Evolutionary conservation across 2,329 filamentous ascomycete genomes (phyloP), one percentile per base, ranked within the genome.

Genomic region (Trichoderma sp.): DNA sequence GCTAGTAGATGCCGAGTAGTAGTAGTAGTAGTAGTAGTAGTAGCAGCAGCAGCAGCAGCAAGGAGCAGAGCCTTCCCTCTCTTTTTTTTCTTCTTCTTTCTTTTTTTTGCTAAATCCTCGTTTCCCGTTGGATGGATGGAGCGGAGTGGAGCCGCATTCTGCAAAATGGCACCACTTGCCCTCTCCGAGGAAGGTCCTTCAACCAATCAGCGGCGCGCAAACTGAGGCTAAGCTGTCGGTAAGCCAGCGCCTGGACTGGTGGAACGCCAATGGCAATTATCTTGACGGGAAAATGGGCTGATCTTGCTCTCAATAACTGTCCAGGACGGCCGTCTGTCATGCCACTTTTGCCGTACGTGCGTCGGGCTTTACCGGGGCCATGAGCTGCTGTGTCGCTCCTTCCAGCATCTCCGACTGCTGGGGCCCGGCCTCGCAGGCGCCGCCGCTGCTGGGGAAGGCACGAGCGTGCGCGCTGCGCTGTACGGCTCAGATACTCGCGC

Each of bases 271-370:
- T 68, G 61, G 42, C 67, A 63, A 66, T 35, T 67, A 50, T 69
- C 64, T 53, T 56, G 57, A 67, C 64, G 57, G 64, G 56, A 63
- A 53, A 67, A 69, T 69, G 64, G 65, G 67, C 54, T 66, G 64
- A 69, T 69, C 66, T 69, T 29, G 45, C 35, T 7, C 39, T 66
- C 67, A 52, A 45, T 32, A 67, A 17, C 53, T 34, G 63, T 64
- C 67, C 48, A 57, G 10, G 52, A 64, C 64, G 48, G 56, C 34
- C 42, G 56, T 58, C 58, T 42, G 64, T 69, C 67, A 69, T 69
- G 67, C 67, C 67, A 69, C 67, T 69, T 69, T 69, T 68, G 39
- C 67, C 59, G 32, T 58, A 32, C 54, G 58, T 68, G 59, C 67
- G 57, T 68, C 67, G 59, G 67, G 59, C 59, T 53, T 64, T 39